phyloP scores from a whole-genome alignment of 1,139 yeast genomes.

The Magnusiomyces tetraspermus region DNA sequence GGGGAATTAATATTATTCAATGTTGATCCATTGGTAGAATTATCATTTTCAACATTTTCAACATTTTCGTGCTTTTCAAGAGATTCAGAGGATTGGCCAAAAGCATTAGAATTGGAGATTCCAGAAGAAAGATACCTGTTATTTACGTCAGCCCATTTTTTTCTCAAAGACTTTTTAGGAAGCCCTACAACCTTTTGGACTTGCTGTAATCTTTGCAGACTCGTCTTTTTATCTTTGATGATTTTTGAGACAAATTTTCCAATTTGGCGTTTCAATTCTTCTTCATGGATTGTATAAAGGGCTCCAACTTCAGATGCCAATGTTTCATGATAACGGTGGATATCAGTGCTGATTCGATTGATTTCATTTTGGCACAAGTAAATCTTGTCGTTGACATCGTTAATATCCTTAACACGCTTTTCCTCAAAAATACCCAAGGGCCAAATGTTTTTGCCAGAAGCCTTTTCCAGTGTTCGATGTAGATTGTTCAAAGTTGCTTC shows the following conservation, averaged over 20 bases:
- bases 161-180: neutral
- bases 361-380: conserved; percentile 26
- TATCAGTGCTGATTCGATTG: conserved; percentile 26
- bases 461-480: conserved; percentile 20
- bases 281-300: conserved; percentile 29
- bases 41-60: neutral
- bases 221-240: conserved; percentile 28
- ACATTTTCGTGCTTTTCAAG: neutral
- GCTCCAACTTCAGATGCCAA: conserved; percentile 35
- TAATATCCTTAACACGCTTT: conserved; percentile 29
- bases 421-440: conserved; percentile 32
- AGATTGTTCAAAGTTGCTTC: neutral
- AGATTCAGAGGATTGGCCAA: neutral
- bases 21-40: neutral
- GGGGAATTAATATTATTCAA: neutral
- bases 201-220: conserved; percentile 31
- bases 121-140: neutral
- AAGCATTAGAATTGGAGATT: neutral
- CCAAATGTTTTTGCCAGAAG: conserved; percentile 27
- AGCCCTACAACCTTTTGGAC: neutral
- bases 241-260: conserved; percentile 24
- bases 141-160: neutral
- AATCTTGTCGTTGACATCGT: conserved; percentile 26
- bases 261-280: conserved; percentile 27
- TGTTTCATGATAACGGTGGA: conserved; percentile 29